Base-by-base conservation (phyloP, 2,329 filamentous ascomycete genomes). In the Trichoderma atroviride region DNA sequence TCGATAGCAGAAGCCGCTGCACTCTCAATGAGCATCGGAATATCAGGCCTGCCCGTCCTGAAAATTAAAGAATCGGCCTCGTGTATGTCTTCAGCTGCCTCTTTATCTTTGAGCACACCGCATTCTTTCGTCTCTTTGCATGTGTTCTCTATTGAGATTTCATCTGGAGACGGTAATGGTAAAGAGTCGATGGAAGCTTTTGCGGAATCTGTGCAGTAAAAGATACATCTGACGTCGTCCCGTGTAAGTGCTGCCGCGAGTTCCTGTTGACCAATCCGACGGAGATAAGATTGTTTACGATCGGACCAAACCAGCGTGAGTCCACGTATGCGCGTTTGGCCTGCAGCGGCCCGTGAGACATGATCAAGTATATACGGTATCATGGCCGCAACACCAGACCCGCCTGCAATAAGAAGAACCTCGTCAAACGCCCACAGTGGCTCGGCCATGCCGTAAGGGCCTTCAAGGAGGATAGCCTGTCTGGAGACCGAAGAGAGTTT, bases 331-430 rank as follows among this genome's bases (percentile, higher is more conserved):
- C 52, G 52, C 24, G 62, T 65, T 13, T 22, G 35, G 19, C 35
- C 33, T 14, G 35, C 35, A 4, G 16, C n/a, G 16, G 37, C 24
- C n/a, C 52, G 37, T 57, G 24, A 19, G 27, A 65, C 14, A 31
- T 65, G 35, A 1, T 65, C 62, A 7, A 65, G 62, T 27, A 65
- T 31, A 27, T 65, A 65, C 9, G 62, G 62, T 57, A 65, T 37
- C 62, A 65, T 65, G 19, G 62, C 19, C n/a, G 62, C 27, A 27
- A 65, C 57, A n/a, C 62, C 62, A 11, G 62, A 65, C 11, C 62
- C 62, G 6, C 62, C 62, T 19, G 62, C 52, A 56, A 65, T 56
- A 24, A 65, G 35, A 33, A 65, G 52, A 19, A 57, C 62, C 19
- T 65, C 62, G 24, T 65, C 62, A 47, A 56, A 65, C 9, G 35